phyloP scores from a whole-genome alignment of 1,284 basidiomycete genomes.

The Leccinum subatratum region DNA sequence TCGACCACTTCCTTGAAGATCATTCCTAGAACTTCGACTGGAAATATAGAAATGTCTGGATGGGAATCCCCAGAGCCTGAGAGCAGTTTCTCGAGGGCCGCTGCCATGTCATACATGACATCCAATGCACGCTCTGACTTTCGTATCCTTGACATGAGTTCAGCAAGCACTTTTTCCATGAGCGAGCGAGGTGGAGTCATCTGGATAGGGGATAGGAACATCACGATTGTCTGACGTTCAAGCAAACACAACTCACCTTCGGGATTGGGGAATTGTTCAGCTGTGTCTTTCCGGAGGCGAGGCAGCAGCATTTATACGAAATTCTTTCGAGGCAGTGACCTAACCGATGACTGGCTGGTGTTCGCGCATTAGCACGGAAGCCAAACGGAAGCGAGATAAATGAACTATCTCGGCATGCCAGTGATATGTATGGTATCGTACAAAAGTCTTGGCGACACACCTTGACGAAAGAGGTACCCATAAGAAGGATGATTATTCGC shows the following conservation, averaged over 20 bases:
- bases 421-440: neutral
- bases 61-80: constrained; percentile 1
- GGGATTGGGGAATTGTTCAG: neutral
- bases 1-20: constrained; percentile 22
- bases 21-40: constrained; percentile 27
- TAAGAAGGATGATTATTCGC: neutral
- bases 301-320: constrained; percentile 18
- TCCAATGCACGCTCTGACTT: constrained; percentile 22
- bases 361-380: constrained; percentile 7
- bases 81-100: constrained; percentile 15
- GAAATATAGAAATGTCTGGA: constrained; percentile 17
- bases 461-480: neutral
- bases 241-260: constrained; percentile 15
- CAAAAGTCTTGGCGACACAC: neutral
- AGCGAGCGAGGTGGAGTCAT: constrained; percentile 9
- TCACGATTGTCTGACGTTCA: neutral
- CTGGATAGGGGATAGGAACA: constrained; percentile 6
- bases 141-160: constrained; percentile 23
- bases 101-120: constrained; percentile 20
- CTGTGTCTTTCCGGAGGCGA: neutral
- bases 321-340: constrained; percentile 12
- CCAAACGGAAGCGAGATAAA: constrained; percentile 12
- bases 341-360: neutral
- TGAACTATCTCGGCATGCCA: neutral
- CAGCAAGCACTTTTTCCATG: constrained; percentile 16